These are phyloP conservation scores for Trichophaea hybrida DNA, from an alignment of 2,329 filamentous ascomycete species.

Conservation along the genomic window DNA sequence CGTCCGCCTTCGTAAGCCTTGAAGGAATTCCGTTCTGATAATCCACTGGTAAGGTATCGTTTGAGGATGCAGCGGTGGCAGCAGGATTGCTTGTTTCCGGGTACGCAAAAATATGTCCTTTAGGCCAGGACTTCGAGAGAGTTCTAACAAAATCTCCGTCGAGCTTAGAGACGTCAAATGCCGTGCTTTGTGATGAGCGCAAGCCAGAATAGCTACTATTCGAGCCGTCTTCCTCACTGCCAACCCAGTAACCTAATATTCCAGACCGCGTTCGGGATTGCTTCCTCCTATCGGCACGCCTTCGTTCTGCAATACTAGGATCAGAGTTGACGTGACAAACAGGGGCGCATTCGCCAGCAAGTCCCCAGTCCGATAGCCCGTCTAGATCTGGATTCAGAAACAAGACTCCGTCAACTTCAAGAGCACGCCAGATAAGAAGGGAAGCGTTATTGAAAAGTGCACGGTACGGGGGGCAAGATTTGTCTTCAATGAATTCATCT, in stretches of 20 bases:
- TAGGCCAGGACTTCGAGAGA: constrained; percentile 12
- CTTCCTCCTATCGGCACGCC: constrained; percentile 7
- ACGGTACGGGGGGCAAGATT: background rate
- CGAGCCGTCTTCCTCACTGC: no score
- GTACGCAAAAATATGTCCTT: constrained; percentile 1
- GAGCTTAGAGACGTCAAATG: constrained; percentile 3
- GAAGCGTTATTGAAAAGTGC: constrained; percentile 16
- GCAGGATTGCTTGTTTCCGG: no score
- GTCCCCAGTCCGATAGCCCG: constrained; percentile 11
- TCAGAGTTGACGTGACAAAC: no score
- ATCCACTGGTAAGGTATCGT: no score
- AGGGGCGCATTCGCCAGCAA: background rate
- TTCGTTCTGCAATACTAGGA: background rate
- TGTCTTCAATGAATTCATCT: background rate
- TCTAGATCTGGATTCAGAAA: constrained; percentile 2
- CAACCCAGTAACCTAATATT: no score
- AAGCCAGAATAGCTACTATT: no score
- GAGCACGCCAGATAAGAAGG: background rate
- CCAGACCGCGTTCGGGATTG: background rate
- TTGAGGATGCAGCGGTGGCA: no score
- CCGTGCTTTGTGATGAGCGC: background rate
- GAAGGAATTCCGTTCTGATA: no score
- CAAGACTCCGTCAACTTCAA: constrained; percentile 3
- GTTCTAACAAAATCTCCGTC: background rate
- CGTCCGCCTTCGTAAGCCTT: background rate